Evolutionary conservation across 2,329 filamentous ascomycete genomes (phyloP), one percentile per base, ranked within the genome.

Genomic region (Diplodia intermedia): DNA sequence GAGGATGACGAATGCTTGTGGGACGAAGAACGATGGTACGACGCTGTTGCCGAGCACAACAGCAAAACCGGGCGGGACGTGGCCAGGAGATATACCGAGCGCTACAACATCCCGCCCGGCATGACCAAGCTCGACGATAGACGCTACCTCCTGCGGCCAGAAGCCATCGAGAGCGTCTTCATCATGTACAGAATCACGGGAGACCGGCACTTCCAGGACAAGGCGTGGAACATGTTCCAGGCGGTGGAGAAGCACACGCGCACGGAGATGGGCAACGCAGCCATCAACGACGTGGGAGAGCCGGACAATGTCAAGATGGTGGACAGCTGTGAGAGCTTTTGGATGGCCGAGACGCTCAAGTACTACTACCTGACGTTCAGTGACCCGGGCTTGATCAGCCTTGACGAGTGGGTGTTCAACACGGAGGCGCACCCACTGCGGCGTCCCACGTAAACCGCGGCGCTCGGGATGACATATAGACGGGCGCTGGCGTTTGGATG

Each of bases 311-410:
- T 60, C 29, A 53, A 54, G 20, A 53, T 53, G 67, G 60, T 69
- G 49, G 76, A 79, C 43, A 69, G 73, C 56, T 79, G 77, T 54
- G 77, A 97, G 81, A 94, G 91, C 75, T 97, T 96, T 79, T 97
- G 93, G 92, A 83, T 93, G 69, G 91, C 91, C 3, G 93, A 97
- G 84, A 97, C 93, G 50, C 82, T 97, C 73, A 97, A 97, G 83
- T 97, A 97, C 76, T 97, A 95, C 72, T 97, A 93, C 77, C 79
- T 97, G 68, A 84, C 97, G 61, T 97, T 91, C 77, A 88, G 88
- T 26, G 85, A 89, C 67, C 89, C 90, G 0, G 83, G 85, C n/a
- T 72, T 88, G 36, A 81, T 91, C 50, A 90, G 84, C 73, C 77
- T 92, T 73, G 90, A 93, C 76, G 85, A 91, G 9, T 92, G 83